Conservation (phyloP, 805 yeast genomes). For the Nakazawaea laoshanensis region DNA sequence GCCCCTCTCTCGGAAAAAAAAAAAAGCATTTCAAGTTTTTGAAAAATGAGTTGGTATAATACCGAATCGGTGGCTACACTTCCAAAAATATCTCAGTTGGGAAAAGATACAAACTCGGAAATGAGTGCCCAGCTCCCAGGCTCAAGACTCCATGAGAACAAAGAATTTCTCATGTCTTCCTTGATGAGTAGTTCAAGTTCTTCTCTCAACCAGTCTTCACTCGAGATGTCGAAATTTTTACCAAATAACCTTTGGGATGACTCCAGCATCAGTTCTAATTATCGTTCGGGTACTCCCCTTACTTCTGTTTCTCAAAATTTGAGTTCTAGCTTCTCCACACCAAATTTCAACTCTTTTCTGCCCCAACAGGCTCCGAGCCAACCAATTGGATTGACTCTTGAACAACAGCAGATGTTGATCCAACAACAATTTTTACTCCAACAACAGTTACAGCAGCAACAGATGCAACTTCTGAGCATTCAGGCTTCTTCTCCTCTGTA, state of each 20-base stretch:
- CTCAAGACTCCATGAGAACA: too few relatives aligned
- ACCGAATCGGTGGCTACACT: too few relatives aligned
- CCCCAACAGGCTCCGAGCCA: constrained; percentile 1
- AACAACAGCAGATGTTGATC: constrained; percentile 11
- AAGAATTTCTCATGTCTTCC: too few relatives aligned
- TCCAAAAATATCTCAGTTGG: too few relatives aligned
- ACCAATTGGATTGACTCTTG: constrained; percentile 7
- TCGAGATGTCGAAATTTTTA: constrained; percentile 10
- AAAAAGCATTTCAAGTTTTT: too few relatives aligned
- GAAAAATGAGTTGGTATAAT: too few relatives aligned
- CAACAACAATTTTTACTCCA: constrained; percentile 10
- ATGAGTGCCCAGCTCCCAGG: too few relatives aligned
- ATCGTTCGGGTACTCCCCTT: background rate
- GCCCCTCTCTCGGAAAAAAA: too few relatives aligned
- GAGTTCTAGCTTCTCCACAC: background rate
- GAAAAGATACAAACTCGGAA: too few relatives aligned
- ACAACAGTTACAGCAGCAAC: constrained; percentile 11
- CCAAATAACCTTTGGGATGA: constrained; percentile 9
- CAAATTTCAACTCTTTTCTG: constrained; percentile 1
- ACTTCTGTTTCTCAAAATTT: background rate
- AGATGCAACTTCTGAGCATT: constrained; percentile 6
- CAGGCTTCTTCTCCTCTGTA: too few relatives aligned
- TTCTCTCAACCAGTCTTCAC: too few relatives aligned
- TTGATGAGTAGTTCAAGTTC: too few relatives aligned
- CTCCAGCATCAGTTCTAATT: background rate